A percentile compares a stretch with the other conserved stretches of the same genome.
Evolutionary conservation across 257 asterid genomes (phyloP).

Genomic region (Lycium barbarum): DNA sequence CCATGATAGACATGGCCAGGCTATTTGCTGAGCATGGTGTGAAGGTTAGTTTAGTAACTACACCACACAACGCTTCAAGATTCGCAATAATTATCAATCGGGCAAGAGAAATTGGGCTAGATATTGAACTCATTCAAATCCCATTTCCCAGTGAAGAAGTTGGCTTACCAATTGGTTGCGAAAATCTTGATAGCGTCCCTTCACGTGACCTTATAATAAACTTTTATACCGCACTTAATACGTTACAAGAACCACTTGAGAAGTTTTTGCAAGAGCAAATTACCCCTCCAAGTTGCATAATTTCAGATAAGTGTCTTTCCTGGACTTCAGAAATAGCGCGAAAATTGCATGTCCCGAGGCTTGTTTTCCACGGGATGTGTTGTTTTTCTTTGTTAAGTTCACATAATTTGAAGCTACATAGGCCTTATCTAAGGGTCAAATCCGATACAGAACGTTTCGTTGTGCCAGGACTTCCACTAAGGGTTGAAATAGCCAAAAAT

Average conservation of each 20-base stretch:
- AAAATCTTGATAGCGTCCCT: constrained; percentile 77
- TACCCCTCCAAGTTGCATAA: constrained; percentile 72
- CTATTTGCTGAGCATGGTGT: constrained; percentile 55
- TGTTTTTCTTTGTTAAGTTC: constrained; percentile 69
- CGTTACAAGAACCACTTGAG: constrained; percentile 60
- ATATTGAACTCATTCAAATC: constrained; percentile 51
- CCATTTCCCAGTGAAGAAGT: constrained; percentile 66
- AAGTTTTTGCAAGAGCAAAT: constrained; percentile 30
- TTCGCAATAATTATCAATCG: constrained; percentile 47
- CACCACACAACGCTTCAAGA: constrained; percentile 65
- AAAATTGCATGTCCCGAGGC: constrained; percentile 57
- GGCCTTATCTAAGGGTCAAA: constrained; percentile 48
- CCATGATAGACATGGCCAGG: constrained; percentile 62
- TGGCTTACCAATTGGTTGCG: constrained; percentile 73
- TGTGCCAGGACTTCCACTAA: constrained; percentile 68
- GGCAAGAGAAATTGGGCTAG: constrained; percentile 46
- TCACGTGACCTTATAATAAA: constrained; percentile 55
- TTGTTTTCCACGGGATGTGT: constrained; percentile 77
- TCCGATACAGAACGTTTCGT: constrained; percentile 56
- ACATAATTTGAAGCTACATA: constrained; percentile 51
- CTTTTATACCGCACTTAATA: constrained; percentile 57
- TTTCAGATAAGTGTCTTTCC: constrained; percentile 72
- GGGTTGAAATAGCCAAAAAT: constrained; percentile 46
- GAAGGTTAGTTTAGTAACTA: constrained; percentile 56
- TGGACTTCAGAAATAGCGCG: constrained; percentile 69